A percentile compares a stretch with the other conserved stretches of the same genome.
phyloP scores from a whole-genome alignment of 805 yeast species.

The Pichia manshurica region DNA sequence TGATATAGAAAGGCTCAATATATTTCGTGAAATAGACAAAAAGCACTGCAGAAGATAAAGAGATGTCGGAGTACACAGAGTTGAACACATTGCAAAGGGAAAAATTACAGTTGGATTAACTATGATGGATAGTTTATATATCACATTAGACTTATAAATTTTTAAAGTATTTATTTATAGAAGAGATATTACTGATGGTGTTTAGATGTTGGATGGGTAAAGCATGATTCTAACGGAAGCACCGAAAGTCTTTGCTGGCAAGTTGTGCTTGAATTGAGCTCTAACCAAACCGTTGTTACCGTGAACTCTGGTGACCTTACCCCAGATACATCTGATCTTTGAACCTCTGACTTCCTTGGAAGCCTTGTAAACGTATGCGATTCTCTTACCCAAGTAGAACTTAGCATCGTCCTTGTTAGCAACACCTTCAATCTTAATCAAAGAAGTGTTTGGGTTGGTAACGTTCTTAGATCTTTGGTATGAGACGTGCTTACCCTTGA shows the following conservation, averaged over 20 bases:
- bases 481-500: conserved; percentile 99
- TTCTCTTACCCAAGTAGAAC: conserved; percentile 99
- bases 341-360: conserved; percentile 97
- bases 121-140: conserved; percentile 11
- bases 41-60: too few species aligned
- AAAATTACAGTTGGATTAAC: conserved; percentile 9
- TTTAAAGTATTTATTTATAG: conserved; percentile 15
- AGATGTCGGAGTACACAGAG: too few species aligned
- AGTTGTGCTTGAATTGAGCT: conserved; percentile 98
- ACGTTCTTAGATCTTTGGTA: conserved; percentile 99
- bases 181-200: conserved; percentile 12
- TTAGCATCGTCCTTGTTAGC: conserved; percentile 86
- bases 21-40: too few species aligned
- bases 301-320: conserved; percentile 97
- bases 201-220: conserved; percentile 99
- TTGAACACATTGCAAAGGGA: too few species aligned
- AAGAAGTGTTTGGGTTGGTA: conserved; percentile 96
- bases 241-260: conserved; percentile 99
- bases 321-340: conserved; percentile 99
- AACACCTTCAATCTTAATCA: conserved; percentile 97
- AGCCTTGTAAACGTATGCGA: conserved; percentile 99
- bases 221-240: conserved; percentile 99
- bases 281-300: conserved; percentile 98
- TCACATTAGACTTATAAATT: conserved; percentile 19
- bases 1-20: too few species aligned